Evolutionary conservation across 2,329 filamentous ascomycete genomes (phyloP), one percentile per base, ranked within the genome.

Genomic region (Periconia sp.): DNA sequence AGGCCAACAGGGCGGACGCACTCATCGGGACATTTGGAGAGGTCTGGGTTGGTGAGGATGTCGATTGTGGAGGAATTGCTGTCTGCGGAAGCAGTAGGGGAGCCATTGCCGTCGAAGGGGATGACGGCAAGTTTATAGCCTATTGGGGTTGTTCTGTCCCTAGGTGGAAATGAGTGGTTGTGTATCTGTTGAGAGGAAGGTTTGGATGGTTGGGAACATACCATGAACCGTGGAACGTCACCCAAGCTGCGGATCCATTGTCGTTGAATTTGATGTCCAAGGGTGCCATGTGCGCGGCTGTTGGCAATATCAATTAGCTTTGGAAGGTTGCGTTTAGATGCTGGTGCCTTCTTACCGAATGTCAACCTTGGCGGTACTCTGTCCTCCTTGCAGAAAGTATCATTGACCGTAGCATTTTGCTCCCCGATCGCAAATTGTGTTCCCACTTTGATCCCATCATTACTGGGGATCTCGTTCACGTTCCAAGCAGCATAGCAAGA

Each of bases 171-270:
- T 52, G 22, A 56, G 22, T 34, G 3, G 5, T 4, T 48, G 19
- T 51, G 36, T 29, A 24, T 29, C 21, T n/a, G 7, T 9, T 15
- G 11, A 5, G 15, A 21, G 3, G 12, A 28, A 8, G 10, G 9
- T 16, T 11, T 4, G 10, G 33, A 15, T 11, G 9, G n/a, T 6
- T 11, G 21, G 30, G 12, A n/a, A 40, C 48, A 40, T 65, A 73
- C 84, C 86, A 89, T 65, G 81, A 86, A 11, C 87, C 87, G 65
- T 89, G 87, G 68, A 90, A 88, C 0, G 82, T 76, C 13, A 91
- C 72, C 69, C 81, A 90, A 1, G 85, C 86, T 2, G 73, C 71
- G 2, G 74, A 77, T 10, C 76, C 78, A 24, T 80, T 81, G 28
- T 73, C 58, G 50, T 80, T 76, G 71, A 91, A 91, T 48, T 83